These are phyloP conservation scores for Mycena metata DNA, from an alignment of 768 basidiomycete species.

Conservation along the genomic window DNA sequence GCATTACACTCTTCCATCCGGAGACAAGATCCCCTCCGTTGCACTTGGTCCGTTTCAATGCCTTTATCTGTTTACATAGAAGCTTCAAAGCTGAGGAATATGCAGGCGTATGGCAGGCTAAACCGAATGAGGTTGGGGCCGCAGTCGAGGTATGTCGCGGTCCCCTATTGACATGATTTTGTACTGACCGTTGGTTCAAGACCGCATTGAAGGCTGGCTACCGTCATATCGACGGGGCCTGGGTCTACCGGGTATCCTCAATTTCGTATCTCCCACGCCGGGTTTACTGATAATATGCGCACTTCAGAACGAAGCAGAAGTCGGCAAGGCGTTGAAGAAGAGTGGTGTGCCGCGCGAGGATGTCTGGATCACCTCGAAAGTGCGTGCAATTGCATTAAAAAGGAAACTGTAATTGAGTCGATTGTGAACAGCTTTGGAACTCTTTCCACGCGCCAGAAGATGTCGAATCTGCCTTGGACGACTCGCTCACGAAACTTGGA, in stretches of 20 bases:
- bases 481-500: conserved; percentile 70
- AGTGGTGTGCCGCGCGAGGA: conserved; percentile 73
- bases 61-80: too few relatives aligned
- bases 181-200: conserved; percentile 42
- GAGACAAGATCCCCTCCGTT: conserved; percentile 76
- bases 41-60: conserved; percentile 64
- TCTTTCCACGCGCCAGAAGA: conserved; percentile 81
- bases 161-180: too few relatives aligned
- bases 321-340: conserved; percentile 71
- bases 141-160: too few relatives aligned
- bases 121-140: too few relatives aligned
- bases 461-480: conserved; percentile 75
- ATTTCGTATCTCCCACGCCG: too few relatives aligned
- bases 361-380: conserved; percentile 79
- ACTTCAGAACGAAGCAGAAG: conserved; percentile 46
- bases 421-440: conserved; percentile 74
- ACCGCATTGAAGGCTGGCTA: conserved; percentile 74
- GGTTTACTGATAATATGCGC: too few relatives aligned
- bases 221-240: conserved; percentile 82
- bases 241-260: conserved; percentile 55
- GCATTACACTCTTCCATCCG: conserved; percentile 73
- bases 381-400: conserved; percentile 10
- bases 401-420: neutral
- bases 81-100: too few relatives aligned
- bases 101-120: too few relatives aligned